phyloP scores from a whole-genome alignment of 2,329 filamentous ascomycete species.

The Fusarium sacchari region DNA sequence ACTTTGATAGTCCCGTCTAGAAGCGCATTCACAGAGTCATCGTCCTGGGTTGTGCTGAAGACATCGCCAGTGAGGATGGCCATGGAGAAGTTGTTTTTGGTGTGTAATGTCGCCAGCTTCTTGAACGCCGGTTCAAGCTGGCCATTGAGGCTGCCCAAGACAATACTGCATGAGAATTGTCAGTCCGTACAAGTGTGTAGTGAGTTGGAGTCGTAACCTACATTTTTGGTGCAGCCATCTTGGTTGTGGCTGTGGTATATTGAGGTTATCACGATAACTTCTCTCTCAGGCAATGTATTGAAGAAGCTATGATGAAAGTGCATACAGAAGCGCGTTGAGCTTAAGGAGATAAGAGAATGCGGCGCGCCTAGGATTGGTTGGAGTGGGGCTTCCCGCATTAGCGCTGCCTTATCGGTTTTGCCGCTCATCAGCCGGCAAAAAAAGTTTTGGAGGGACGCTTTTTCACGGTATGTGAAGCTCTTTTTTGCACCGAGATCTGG shows the following conservation, averaged over 20 bases:
- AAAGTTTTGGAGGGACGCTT: constrained; percentile 47
- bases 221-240: constrained; percentile 62
- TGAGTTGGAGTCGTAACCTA: constrained; percentile 41
- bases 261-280: constrained; percentile 9
- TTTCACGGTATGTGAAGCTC: constrained; percentile 37
- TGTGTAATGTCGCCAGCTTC: constrained; percentile 82
- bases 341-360: constrained; percentile 48
- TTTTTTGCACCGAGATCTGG: constrained; percentile 33
- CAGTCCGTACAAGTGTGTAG: not conserved
- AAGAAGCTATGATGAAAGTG: constrained; percentile 38
- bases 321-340: constrained; percentile 18
- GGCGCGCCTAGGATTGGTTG: constrained; percentile 48
- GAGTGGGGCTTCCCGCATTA: constrained; percentile 13
- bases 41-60: constrained; percentile 71
- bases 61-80: constrained; percentile 87
- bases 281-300: constrained; percentile 1
- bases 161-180: constrained; percentile 64
- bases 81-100: constrained; percentile 88
- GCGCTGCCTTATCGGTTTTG: constrained; percentile 49
- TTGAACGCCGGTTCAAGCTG: constrained; percentile 78
- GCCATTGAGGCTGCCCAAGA: constrained; percentile 85
- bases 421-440: constrained; percentile 50
- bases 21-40: constrained; percentile 69
- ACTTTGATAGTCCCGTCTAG: constrained; percentile 77
- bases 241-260: constrained; percentile 14